A percentile compares a stretch with the other conserved stretches of the same genome.
Conservation (phyloP, 164 flowering plant species). For the Berberis thunbergii region DNA sequence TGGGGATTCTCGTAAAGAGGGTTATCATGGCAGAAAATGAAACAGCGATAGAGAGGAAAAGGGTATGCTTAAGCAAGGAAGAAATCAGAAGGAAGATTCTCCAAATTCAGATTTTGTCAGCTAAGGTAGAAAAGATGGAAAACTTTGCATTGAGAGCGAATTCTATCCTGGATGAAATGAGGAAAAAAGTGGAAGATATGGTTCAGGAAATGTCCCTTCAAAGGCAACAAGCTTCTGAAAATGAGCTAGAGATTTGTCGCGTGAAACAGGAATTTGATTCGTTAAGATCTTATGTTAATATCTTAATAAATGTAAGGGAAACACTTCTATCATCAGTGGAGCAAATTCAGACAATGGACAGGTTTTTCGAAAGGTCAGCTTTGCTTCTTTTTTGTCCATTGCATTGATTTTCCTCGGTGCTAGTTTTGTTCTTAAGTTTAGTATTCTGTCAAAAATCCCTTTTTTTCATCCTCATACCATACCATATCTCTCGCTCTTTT, state of each 20-base stretch:
- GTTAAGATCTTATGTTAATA: constrained; percentile 83
- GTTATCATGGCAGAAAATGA: constrained; percentile 82
- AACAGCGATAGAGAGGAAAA: constrained; percentile 72
- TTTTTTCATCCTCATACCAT: no score
- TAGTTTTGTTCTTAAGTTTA: no score
- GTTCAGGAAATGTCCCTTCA: constrained; percentile 92
- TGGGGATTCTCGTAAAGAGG: constrained; percentile 84
- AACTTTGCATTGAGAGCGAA: constrained; percentile 75
- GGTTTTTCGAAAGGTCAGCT: constrained; percentile 75
- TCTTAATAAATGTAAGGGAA: constrained; percentile 87
- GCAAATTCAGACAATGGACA: constrained; percentile 81
- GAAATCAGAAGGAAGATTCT: constrained; percentile 66
- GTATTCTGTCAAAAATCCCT: no score
- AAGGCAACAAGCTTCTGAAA: constrained; percentile 89
- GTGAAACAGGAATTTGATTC: constrained; percentile 91
- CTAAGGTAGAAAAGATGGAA: constrained; percentile 90
- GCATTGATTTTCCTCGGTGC: no score
- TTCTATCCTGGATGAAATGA: constrained; percentile 70
- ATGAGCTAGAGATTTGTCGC: constrained; percentile 84
- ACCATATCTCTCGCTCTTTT: no score
- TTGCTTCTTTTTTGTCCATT: no score
- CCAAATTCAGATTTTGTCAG: constrained; percentile 79
- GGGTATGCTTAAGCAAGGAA: constrained; percentile 58
- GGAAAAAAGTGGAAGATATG: constrained; percentile 90
- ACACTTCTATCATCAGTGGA: constrained; percentile 92